Base-by-base conservation (phyloP, 2,329 filamentous ascomycete species). In the Fusarium nygamai region DNA sequence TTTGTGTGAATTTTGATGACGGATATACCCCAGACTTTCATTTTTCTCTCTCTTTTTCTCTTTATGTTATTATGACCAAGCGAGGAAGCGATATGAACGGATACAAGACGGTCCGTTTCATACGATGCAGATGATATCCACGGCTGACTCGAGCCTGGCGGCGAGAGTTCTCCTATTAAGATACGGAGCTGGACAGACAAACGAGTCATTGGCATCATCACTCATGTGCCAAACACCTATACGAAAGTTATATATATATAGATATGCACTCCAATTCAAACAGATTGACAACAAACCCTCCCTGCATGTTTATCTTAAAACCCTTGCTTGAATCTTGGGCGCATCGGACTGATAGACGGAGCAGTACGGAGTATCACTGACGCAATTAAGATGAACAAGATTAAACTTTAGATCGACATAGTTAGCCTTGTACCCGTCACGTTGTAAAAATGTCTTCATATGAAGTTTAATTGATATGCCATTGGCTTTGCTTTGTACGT, bases 21-120 rank as follows among this genome's bases (percentile, higher is more conserved):
- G 79, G 79, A 81, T 81, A 81, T 81, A 81, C 79, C 79, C 78
- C 70, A 65, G 70, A 59, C 64, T 72, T 73, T 74, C 75, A 9
- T 43, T 20, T 62, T 64, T 34, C 62, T 69, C 60, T 20, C 10
- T 38, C 19, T 20, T 58, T 62, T 65, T 69, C 61, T 56, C 61
- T 60, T 56, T 58, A 66, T 75, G 56, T 71, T 61, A 71, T 68
- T 57, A 76, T 64, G 64, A 70, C 34, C 36, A 64, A 70, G 46
- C 60, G 38, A 73, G 68, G 59, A 71, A 75, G 64, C 63, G 66
- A 46, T 36, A 70, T 57, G 64, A 66, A 60, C 31, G 65, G 59
- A 76, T 41, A 62, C 29, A 60, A 57, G 10, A 67, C 24, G 39
- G 62, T 57, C 56, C 61, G 58, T 58, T 64, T 43, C 64, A 69